phyloP scores from a whole-genome alignment of 331 rosid species.

The Malus hybrid region DNA sequence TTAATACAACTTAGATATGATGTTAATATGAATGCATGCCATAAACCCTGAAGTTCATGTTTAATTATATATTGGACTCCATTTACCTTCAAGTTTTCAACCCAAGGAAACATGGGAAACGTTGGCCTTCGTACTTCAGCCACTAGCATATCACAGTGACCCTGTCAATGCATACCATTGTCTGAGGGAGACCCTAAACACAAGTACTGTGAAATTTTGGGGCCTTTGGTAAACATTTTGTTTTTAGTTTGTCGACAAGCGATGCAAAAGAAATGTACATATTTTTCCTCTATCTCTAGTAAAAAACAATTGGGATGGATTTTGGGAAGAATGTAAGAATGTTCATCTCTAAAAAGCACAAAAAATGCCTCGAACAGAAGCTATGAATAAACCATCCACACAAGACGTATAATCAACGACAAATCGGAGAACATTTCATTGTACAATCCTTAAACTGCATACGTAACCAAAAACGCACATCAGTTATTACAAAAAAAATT shows the following conservation, averaged over 20 bases:
- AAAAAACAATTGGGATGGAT: no score
- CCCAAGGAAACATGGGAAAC: background rate
- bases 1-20: background rate
- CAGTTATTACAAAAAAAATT: background rate
- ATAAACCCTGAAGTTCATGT: background rate
- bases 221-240: no score
- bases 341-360: no score
- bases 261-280: no score
- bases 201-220: no score
- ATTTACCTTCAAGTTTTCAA: background rate
- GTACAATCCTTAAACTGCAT: background rate
- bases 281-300: no score
- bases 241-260: no score
- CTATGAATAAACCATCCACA: background rate
- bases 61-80: background rate
- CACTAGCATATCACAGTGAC: no score
- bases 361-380: background rate
- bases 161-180: background rate
- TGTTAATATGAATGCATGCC: background rate
- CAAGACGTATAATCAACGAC: background rate
- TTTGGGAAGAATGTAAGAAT: no score
- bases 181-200: background rate
- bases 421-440: background rate
- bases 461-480: background rate
- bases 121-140: no score